Conservation (phyloP, 805 yeast species). For the Yueomyces sinensis region DNA sequence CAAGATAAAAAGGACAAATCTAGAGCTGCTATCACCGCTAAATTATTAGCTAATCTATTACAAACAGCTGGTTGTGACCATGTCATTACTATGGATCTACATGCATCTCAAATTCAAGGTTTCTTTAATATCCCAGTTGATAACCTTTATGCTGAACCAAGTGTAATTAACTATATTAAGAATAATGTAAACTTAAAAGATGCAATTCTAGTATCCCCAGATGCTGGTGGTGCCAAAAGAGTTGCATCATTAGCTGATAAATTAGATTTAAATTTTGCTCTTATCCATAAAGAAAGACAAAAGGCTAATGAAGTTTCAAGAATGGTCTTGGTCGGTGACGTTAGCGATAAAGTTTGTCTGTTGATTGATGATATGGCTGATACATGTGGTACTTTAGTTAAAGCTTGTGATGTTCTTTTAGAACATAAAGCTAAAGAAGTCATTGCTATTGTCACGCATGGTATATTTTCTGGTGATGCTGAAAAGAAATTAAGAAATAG, state of each 20-base stretch:
- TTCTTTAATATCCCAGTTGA: slow-evolving; percentile 93
- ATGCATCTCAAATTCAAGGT: slow-evolving; percentile 96
- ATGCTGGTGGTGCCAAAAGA: slow-evolving; percentile 98
- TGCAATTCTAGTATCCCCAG: slow-evolving; percentile 85
- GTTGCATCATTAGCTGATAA: slow-evolving; percentile 91
- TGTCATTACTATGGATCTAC: slow-evolving; percentile 92
- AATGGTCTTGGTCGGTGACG: slow-evolving; percentile 96
- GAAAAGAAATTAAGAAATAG: slow-evolving; percentile 56
- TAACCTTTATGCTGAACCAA: slow-evolving; percentile 90
- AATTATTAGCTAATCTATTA: slow-evolving; percentile 78
- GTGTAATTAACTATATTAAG: slow-evolving; percentile 68
- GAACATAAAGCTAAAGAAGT: slow-evolving; percentile 75
- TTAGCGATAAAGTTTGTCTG: slow-evolving; percentile 65
- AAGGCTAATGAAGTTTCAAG: slow-evolving; percentile 88
- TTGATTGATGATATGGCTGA: slow-evolving; percentile 97
- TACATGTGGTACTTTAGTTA: slow-evolving; percentile 92
- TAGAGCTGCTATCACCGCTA: slow-evolving; percentile 94
- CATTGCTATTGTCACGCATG: slow-evolving; percentile 91
- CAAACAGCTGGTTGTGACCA: slow-evolving; percentile 93
- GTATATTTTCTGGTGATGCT: slow-evolving; percentile 81
- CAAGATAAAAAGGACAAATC: slow-evolving; percentile 95
- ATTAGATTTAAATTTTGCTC: slow-evolving; percentile 83
- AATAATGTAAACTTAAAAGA: slow-evolving; percentile 42
- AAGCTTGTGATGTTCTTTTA: slow-evolving; percentile 81
- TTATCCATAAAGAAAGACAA: slow-evolving; percentile 92